A percentile compares a stretch with the other conserved stretches of the same genome.
phyloP scores from a whole-genome alignment of 148 eudicot species.

The Nyssa sinensis region DNA sequence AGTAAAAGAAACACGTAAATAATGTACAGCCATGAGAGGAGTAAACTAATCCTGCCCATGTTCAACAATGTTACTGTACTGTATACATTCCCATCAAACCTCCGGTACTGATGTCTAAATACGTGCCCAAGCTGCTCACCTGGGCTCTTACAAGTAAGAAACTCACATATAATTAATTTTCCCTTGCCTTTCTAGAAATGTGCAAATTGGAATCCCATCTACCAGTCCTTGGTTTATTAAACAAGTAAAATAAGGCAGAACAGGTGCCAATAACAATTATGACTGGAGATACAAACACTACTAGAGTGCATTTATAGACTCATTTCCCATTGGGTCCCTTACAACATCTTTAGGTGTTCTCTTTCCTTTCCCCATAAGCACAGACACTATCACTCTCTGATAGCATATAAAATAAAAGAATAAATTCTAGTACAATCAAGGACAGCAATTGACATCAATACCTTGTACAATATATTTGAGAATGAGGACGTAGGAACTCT shows the following conservation, averaged over 20 bases:
- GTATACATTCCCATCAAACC: background rate
- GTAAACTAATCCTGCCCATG: too few relatives aligned
- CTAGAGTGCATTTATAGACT: background rate
- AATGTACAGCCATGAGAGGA: too few relatives aligned
- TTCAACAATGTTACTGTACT: background rate
- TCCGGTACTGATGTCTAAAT: background rate
- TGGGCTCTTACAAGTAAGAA: background rate
- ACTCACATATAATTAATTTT: background rate
- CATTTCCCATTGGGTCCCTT: background rate
- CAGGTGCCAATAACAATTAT: background rate
- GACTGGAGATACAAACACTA: too few relatives aligned
- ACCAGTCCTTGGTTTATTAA: background rate
- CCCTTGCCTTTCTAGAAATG: background rate
- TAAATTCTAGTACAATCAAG: background rate
- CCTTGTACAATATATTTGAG: slow-evolving; percentile 98
- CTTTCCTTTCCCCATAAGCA: background rate
- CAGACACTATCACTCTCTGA: background rate
- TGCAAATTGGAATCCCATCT: background rate
- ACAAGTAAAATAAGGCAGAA: background rate
- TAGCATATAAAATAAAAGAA: background rate
- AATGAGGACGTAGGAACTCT: slow-evolving; percentile 84
- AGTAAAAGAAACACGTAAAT: too few relatives aligned
- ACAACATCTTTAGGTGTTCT: background rate
- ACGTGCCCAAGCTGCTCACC: background rate
- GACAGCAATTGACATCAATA: slow-evolving; percentile 23